Conservation (phyloP, 371 early-diverging fungal species). For the Circinella minor region DNA sequence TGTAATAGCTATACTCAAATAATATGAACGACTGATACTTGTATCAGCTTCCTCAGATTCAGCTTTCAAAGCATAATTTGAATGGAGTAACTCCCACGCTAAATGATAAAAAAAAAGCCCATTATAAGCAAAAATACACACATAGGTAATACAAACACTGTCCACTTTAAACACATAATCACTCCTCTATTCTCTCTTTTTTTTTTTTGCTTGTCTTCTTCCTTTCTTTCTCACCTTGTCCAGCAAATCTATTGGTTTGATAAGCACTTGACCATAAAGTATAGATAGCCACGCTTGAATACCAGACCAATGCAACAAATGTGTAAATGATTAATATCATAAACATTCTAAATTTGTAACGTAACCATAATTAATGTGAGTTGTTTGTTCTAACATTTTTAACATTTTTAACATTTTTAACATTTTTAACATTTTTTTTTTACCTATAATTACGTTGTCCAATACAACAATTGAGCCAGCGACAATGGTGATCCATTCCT, state of each 20-base stretch:
- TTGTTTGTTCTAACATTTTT: background rate
- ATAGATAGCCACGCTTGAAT: slow-evolving; percentile 26
- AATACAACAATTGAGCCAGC: slow-evolving; percentile 80
- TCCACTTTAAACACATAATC: background rate
- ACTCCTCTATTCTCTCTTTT: too few species aligned
- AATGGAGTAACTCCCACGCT: slow-evolving; percentile 1
- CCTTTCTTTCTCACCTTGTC: slow-evolving; percentile 27
- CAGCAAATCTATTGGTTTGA: slow-evolving; percentile 32
- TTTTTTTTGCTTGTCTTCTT: too few species aligned
- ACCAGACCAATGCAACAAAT: slow-evolving; percentile 39
- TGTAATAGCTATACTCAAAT: slow-evolving; percentile 15
- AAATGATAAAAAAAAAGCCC: background rate
- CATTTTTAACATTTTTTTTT: background rate
- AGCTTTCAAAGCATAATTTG: background rate
- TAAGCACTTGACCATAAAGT: slow-evolving; percentile 39
- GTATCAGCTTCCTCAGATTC: background rate
- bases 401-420: background rate
- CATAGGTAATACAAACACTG: background rate
- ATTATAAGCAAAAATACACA: background rate
- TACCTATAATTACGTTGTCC: slow-evolving; percentile 72
- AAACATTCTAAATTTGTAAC: slow-evolving; percentile 30
- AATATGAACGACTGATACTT: slow-evolving; percentile 12
- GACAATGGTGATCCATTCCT: slow-evolving; percentile 85
- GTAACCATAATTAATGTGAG: slow-evolving; percentile 7
- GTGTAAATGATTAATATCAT: slow-evolving; percentile 28